Conservation (phyloP, 192 early-diverging fungal genomes). For the Mortierella claussenii region DNA sequence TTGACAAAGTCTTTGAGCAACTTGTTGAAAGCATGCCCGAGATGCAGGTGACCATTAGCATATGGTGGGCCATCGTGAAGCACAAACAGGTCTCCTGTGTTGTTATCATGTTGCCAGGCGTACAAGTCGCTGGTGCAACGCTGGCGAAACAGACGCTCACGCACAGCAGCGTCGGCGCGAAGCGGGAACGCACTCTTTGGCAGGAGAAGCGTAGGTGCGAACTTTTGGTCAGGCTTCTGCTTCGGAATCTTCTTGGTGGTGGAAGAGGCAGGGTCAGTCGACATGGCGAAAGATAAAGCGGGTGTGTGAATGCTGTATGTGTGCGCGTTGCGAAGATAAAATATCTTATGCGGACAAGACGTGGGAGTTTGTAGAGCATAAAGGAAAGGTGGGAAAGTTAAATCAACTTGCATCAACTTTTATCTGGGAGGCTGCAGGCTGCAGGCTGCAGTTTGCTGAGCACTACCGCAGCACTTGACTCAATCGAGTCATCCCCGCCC, state of each 20-base stretch:
- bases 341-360: too few species aligned
- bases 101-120: conserved; percentile 76
- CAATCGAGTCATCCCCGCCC: too few species aligned
- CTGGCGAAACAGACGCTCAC: conserved; percentile 70
- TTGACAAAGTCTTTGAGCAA: conserved; percentile 84
- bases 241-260: conserved; percentile 12
- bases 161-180: conserved; percentile 67
- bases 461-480: too few species aligned
- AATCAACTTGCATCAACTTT: too few species aligned
- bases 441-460: too few species aligned
- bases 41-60: conserved; percentile 80
- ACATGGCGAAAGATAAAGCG: conserved; percentile 10
- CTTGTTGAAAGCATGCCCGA: conserved; percentile 83
- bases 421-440: too few species aligned
- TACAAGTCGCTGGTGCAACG: conserved; percentile 74
- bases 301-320: too few species aligned
- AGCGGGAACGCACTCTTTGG: conserved; percentile 78
- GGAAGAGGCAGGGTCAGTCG: background rate
- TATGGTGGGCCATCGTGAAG: conserved; percentile 87
- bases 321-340: too few species aligned
- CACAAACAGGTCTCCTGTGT: conserved; percentile 69
- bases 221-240: conserved; percentile 43
- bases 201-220: conserved; percentile 68
- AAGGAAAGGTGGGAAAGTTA: too few species aligned
- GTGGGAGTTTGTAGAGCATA: too few species aligned